Evolutionary conservation across 2,329 filamentous ascomycete genomes (phyloP), one percentile per base, ranked within the genome.

Genomic region (Colletotrichum australisinense): DNA sequence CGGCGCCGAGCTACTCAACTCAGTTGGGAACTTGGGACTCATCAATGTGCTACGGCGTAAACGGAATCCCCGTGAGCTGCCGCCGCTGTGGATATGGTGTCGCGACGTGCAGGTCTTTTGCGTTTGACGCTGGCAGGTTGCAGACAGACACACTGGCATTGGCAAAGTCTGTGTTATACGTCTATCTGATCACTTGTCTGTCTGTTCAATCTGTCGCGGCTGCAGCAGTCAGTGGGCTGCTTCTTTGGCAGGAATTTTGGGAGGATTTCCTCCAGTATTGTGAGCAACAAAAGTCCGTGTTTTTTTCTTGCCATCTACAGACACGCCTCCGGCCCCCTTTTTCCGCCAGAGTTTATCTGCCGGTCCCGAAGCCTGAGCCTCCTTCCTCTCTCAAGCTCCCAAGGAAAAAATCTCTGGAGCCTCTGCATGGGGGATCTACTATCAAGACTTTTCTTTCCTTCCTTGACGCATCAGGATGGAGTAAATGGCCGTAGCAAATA

Each of bases 181-280:
- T n/a, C 6, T 49, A 9, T 49, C 42, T 49, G 38, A 42, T 42
- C 38, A 42, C 22, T 35, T 46, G 19, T 11, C 19, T 49, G 42
- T 49, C 42, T 49, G 42, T 55, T 56, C 22, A 46, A 46, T 69
- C 28, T 46, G 58, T 46, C 58, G 35, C n/a, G 16, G 19, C 42
- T 38, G 53, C 24, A 35, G 52, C 53, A 30, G 67, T 65, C 69
- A 69, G 69, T 72, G 66, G 42, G 60, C 32, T 35, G 49, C 60
- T n/a, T 49, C 16, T 49, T 19, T 30, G 53, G 12, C 22, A 35
- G 60, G 12, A 63, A 35, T 63, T 46, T 19, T 49, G 42, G 42
- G 42, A 49, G 42, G 16, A 19, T 49, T 49, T 49, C 42, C 42
- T 49, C 42, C 42, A 49, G 19, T 19, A 8, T n/a, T 19, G 1